Base-by-base conservation (phyloP, 2,329 filamentous ascomycete genomes). In the Nigrograna mackinnonii region DNA sequence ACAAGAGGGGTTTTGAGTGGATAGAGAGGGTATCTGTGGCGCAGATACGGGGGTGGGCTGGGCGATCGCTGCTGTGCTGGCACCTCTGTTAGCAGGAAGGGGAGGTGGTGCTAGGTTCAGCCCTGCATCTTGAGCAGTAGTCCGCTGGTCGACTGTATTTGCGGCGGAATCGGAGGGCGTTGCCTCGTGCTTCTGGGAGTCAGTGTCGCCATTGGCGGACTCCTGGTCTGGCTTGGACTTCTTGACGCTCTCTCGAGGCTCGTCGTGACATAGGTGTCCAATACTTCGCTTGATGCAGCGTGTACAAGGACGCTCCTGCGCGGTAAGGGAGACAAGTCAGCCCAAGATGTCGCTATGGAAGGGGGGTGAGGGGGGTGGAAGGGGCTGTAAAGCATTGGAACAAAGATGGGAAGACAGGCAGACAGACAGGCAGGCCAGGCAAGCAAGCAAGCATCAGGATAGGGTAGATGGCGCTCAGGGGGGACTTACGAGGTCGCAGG, bases 271-370 rank as follows among this genome's bases (percentile, higher is more conserved):
- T 55, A 99, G 80, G 72, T 99, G 94, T 61, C 92, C 94, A 70
- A 99, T 99, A 74, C 96, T 96, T 65, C 94, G 86, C 76, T 97
- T 99, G 73, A 97, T 89, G 78, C 94, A 99, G 74, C 94, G 84
- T 62, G 90, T 92, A 80, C 94, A 99, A 63, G 94, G 94, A 68
- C 94, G 86, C 77, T 95, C 90, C 90, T 95, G 70, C 60, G 54
- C 60, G 62, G 66, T 55, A 58, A 56, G 51, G 47, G 60, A 35
- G 34, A 22, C 18, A 30, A 30, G 65, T 71, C 53, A 71, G 68
- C 53, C 53, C 62, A 59, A 64, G 61, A n/a, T n/a, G n/a, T n/a
- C n/a, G n/a, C n/a, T n/a, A n/a, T n/a, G n/a, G 17, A 33, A 56
- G 53, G 46, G 37, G 57, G 36, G 12, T n/a, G 21, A 64, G 64